Evolutionary conservation across 148 eudicot genomes (phyloP), one percentile per base, ranked within the genome.

Genomic region (Vaccinium corymbosum): DNA sequence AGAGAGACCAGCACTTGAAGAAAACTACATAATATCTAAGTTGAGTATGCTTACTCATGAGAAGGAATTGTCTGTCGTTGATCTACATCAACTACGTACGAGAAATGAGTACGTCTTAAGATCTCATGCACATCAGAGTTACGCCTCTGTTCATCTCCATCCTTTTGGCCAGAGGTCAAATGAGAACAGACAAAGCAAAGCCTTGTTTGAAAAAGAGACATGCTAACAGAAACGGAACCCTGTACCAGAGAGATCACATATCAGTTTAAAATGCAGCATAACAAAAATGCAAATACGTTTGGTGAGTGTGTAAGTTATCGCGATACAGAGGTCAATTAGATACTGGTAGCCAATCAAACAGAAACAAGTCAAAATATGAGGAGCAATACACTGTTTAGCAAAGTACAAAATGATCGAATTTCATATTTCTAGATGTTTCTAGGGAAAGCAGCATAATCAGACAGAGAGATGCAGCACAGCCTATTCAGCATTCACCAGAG

Each of bases 141-240:
- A 14, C 99, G 97, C 83, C 90, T 90, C 49, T 90, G 86, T 86
- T 94, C 94, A 68, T 95, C 95, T 53, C 97, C 94, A 29, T 88
- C 90, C 87, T 93, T 94, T 46, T 90, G 92, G 7, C 98, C 99
- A 46, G 99, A 94, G 61, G 91, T 92, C 79, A 97, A 89, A 88
- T 97, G 99, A 48, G 97, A 92, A 86, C 99, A 97, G 77, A 97
- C 97, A 75, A 97, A 97, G 86, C 99, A 97, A 74, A 97, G 62
- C 53, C 93, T 90, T 8, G 97, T 90, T 84, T 94, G 97, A 84
- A 88, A 92, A 61, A 97, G 88, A 62, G 97, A 91, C 95, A 97
- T 92, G 86, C 99, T 97, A 10, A 97, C 90, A 12, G 99, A 97
- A 61, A 97, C 89, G 11, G 97, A 97, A 81, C 99, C 99, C 99